Evolutionary conservation across 441 rosid species (phyloP).

Genomic region (Theobroma grandiflorum): DNA sequence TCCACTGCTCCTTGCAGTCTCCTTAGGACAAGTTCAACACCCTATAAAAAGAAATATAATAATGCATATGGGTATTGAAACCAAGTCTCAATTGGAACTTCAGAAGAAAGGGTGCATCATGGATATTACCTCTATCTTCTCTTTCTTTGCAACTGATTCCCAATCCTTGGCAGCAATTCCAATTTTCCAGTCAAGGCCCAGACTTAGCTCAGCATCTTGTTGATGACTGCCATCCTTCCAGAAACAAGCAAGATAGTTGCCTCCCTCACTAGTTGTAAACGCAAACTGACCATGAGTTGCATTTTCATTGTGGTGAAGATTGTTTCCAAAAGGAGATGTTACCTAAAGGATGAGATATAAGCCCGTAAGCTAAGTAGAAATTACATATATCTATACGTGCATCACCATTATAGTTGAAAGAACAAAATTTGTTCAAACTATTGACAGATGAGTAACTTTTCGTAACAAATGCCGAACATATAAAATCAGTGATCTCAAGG

Average conservation of each 20-base stretch:
- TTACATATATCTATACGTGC: neutral
- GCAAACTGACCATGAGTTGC: conserved; percentile 84
- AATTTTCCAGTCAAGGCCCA: conserved; percentile 85
- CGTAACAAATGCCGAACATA: neutral
- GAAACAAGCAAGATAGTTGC: conserved; percentile 91
- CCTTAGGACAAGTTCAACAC: conserved; percentile 80
- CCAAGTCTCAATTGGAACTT: neutral
- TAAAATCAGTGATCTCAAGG: neutral
- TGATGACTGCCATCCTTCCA: conserved; percentile 53
- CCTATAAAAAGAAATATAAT: conserved; percentile 44
- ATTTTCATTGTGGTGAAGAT: conserved; percentile 76
- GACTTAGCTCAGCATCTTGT: conserved; percentile 45
- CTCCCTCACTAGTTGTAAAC: conserved; percentile 79
- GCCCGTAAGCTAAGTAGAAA: neutral
- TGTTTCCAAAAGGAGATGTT: conserved; percentile 86
- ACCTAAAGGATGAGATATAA: conserved; percentile 55
- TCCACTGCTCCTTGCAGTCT: conserved; percentile 73
- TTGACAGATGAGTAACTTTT: neutral
- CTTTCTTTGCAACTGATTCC: conserved; percentile 89
- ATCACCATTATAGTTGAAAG: neutral
- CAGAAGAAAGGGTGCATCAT: neutral
- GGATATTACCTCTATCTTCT: conserved; percentile 76
- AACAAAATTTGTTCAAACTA: neutral
- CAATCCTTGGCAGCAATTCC: conserved; percentile 92
- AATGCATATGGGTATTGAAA: neutral